Percentiles rank a stretch among this genome's conserved stretches.
These are phyloP conservation scores for Spathaspora gorwiae DNA, from an alignment of 805 yeast genomes.

Conservation along the genomic window DNA sequence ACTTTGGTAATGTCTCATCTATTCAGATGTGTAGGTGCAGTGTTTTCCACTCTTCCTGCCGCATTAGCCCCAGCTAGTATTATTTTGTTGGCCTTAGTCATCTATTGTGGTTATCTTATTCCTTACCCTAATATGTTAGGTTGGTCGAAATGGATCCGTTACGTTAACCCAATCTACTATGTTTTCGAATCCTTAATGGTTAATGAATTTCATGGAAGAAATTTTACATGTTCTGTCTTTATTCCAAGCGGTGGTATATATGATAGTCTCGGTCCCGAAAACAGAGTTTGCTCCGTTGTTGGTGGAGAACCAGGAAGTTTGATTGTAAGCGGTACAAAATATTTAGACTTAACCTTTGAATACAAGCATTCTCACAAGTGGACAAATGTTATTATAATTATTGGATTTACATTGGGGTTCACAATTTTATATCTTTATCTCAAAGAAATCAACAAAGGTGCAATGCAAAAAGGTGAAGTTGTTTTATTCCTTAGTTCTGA, in stretches of 20 bases:
- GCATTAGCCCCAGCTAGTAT: conserved; percentile 43
- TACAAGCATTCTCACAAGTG: conserved; percentile 61
- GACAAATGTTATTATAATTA: conserved; percentile 71
- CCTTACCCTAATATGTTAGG: conserved; percentile 46
- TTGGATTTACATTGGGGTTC: conserved; percentile 43
- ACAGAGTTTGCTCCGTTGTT: conserved; percentile 53
- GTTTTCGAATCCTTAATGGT: conserved; percentile 55
- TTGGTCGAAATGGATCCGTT: conserved; percentile 57
- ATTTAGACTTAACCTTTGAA: conserved; percentile 42
- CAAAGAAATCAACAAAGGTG: conserved; percentile 36
- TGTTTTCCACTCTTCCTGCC: conserved; percentile 32
- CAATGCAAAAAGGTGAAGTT: conserved; percentile 41
- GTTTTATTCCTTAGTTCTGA: conserved; percentile 22
- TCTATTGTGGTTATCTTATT: conserved; percentile 46
- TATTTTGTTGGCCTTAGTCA: conserved; percentile 47
- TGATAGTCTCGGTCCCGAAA: conserved; percentile 26
- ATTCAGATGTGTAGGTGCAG: conserved; percentile 38
- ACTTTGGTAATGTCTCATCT: conserved; percentile 36
- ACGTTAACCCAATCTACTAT: conserved; percentile 37
- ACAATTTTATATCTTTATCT: conserved; percentile 26
- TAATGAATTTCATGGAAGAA: conserved; percentile 57
- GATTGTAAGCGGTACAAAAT: conserved; percentile 55
- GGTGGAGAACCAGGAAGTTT: conserved; percentile 55
- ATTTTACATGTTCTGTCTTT: conserved; percentile 48
- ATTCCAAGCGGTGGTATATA: conserved; percentile 61